A percentile compares a stretch with the other conserved stretches of the same genome.
phyloP scores from a whole-genome alignment of 2,329 filamentous ascomycete species.

The Immersiporthe knoxdaviesiana region DNA sequence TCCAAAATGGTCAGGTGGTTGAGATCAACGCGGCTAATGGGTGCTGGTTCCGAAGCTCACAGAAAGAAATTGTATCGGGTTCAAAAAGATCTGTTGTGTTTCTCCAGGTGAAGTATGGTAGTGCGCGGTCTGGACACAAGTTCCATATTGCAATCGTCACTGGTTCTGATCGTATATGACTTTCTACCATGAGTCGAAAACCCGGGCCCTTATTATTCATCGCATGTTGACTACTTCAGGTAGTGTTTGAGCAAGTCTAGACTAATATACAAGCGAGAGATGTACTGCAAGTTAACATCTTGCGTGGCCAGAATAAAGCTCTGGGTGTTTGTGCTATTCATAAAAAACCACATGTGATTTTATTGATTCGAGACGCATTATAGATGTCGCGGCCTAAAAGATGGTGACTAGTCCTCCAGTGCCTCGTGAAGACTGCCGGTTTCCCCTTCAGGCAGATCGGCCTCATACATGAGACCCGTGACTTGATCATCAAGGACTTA shows the following conservation, averaged over 20 bases:
- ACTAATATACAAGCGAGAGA: no score
- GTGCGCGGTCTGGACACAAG: neutral
- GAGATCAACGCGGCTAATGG: neutral
- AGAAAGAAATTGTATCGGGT: neutral
- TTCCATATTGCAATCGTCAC: neutral
- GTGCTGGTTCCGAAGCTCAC: neutral
- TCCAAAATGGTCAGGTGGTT: neutral
- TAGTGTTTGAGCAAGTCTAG: no score
- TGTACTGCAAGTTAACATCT: neutral
- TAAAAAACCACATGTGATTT: neutral
- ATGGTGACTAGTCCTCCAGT: neutral
- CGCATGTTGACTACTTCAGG: neutral
- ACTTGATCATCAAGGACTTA: neutral
- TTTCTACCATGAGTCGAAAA: neutral
- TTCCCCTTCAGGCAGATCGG: no score
- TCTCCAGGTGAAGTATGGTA: neutral
- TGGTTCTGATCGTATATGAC: neutral
- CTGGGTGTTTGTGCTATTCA: no score
- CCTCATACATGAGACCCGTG: neutral
- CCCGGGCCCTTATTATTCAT: neutral
- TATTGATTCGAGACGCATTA: neutral
- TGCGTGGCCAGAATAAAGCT: neutral
- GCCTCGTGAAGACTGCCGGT: neutral
- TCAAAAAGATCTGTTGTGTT: neutral
- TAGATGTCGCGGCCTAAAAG: neutral